Evolutionary conservation across 345 rosid genomes (phyloP), one percentile per base, ranked within the genome.

Genomic region (Lepidium africanum): DNA sequence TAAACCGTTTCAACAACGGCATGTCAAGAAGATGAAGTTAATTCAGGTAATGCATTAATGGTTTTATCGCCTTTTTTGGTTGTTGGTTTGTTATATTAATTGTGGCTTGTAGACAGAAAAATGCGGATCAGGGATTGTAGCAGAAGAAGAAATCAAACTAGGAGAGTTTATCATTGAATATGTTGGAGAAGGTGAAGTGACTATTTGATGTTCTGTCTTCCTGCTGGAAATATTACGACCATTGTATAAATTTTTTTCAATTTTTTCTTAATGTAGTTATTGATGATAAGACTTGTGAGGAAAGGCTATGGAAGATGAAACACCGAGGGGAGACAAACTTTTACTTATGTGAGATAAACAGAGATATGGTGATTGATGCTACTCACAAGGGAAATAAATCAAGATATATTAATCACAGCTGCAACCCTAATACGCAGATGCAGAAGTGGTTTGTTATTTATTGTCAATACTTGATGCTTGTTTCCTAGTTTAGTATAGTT

Each of bases 311-410:
- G 99, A 85, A 81, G 70, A 89, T 91, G 99, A 91, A 91, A 72
- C 96, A 85, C 54, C 84, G 79, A 1, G 97, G 97, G 27, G 97
- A 91, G 83, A 95, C 90, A 60, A 91, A 95, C 65, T 95, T 95
- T 72, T 95, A 95, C 76, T 64, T 95, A 67, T 91, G 99, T 78
- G 97, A 91, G 83, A 95, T 95, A 65, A 91, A 86, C 75, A 84
- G 99, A 46, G 96, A 95, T 55, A 95, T 89, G 99, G 98, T 91
- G 67, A 91, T 95, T 79, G 99, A 95, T 76, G 99, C 99, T 8
- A 86, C 96, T 53, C 89, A 84, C 82, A 95, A 95, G 77, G 99
- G 99, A 58, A 91, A 91, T 78, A 95, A 86, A 78, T 95, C 99
- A 4, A 86, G 99, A 89, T 91, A 89, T 76, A 91, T 95, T 67